phyloP scores from a whole-genome alignment of 495 filamentous ascomycete genomes.

The Neohortaea acidophila region DNA sequence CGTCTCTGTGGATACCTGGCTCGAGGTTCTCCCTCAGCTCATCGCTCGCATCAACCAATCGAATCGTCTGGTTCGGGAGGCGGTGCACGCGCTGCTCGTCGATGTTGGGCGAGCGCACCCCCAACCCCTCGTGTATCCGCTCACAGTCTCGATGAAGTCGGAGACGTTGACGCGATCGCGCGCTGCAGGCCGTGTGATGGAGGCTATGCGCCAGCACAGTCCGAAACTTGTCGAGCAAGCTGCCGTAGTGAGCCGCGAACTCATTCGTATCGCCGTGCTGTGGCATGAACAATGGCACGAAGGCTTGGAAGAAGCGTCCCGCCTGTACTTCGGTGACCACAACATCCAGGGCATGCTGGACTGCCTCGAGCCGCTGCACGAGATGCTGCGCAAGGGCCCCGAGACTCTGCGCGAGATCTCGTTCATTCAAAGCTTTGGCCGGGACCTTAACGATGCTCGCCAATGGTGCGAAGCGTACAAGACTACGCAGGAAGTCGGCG shows the following conservation, averaged over 20 bases:
- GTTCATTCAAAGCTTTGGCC: constrained; percentile 93
- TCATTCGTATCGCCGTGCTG: constrained; percentile 88
- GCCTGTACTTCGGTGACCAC: constrained; percentile 76
- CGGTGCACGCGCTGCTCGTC: constrained; percentile 77
- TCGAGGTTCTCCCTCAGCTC: constrained; percentile 92
- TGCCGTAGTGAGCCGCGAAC: constrained; percentile 79
- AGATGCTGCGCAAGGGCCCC: constrained; percentile 75
- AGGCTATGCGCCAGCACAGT: constrained; percentile 91
- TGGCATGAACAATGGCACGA: constrained; percentile 99
- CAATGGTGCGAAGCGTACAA: constrained; percentile 92
- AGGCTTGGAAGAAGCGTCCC: constrained; percentile 90
- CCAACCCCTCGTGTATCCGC: constrained; percentile 96
- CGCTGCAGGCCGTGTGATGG: constrained; percentile 85
- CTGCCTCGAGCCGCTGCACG: constrained; percentile 77
- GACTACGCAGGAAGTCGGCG: constrained; percentile 70
- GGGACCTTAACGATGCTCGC: constrained; percentile 82
- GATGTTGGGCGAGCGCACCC: constrained; percentile 90
- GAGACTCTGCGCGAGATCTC: constrained; percentile 90
- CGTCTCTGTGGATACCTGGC: constrained; percentile 93
- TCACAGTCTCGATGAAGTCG: constrained; percentile 97
- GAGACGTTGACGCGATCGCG: constrained; percentile 61
- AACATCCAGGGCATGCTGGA: constrained; percentile 96
- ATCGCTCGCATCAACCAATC: constrained; percentile 96
- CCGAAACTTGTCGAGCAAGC: constrained; percentile 90
- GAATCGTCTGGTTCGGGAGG: constrained; percentile 64